phyloP scores from a whole-genome alignment of 176 grass and related monocot species.

The Musa schizocarpa region DNA sequence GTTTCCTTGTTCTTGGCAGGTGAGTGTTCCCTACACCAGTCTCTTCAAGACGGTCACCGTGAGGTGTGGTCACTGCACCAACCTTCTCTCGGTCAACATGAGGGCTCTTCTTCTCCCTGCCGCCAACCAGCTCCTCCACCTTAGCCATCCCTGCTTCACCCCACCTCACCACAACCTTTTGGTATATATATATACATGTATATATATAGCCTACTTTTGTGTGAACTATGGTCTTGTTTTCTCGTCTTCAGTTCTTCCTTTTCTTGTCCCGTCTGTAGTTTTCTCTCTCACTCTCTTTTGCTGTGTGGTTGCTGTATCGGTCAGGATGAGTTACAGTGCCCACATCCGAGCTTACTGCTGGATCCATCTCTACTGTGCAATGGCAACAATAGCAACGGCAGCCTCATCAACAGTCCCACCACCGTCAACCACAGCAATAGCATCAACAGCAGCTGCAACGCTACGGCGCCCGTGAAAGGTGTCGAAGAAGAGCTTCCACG shows the following conservation, averaged over 20 bases:
- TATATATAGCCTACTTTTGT: not conserved
- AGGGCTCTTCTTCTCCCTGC: conserved; percentile 47
- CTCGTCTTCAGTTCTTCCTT: not conserved
- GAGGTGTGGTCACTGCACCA: conserved; percentile 83
- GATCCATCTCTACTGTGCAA: conserved; percentile 26
- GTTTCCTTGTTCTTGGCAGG: conserved; percentile 28
- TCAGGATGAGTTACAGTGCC: conserved; percentile 57
- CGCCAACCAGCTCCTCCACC: conserved; percentile 57
- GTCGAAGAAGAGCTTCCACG: conserved; percentile 49
- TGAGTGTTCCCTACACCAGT: conserved; percentile 89
- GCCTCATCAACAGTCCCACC: conserved; percentile 34
- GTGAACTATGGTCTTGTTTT: not conserved
- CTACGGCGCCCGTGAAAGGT: conserved; percentile 28
- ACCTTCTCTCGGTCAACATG: conserved; percentile 89
- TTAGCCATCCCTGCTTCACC: conserved; percentile 57
- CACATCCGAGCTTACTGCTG: conserved; percentile 36
- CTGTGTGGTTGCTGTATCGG: conserved; percentile 1
- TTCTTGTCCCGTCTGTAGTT: not conserved
- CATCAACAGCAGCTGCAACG: conserved; percentile 28
- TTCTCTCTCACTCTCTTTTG: not conserved
- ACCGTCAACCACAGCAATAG: conserved; percentile 28
- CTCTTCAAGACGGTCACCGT: conserved; percentile 95
- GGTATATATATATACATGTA: conserved; percentile 16
- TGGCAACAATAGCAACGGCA: conserved; percentile 4
- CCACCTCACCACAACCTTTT: conserved; percentile 52